These are phyloP conservation scores for Xylaria cubensis DNA, from an alignment of 495 filamentous ascomycete genomes.

Conservation along the genomic window DNA sequence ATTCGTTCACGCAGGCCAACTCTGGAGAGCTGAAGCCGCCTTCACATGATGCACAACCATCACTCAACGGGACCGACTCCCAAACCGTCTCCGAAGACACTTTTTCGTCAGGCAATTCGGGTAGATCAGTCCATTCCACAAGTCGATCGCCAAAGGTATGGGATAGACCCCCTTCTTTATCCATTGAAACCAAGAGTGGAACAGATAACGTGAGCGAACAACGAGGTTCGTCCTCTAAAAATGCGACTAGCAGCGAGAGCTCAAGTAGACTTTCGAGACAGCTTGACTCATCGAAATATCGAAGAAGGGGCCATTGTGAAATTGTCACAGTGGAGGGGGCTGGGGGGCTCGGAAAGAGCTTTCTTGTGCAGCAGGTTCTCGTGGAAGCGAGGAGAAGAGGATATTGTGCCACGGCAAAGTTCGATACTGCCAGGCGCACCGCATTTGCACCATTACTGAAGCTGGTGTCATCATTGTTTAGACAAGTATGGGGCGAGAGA, in stretches of 20 bases:
- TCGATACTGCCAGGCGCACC: conserved; percentile 79
- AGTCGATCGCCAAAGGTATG: conserved; percentile 40
- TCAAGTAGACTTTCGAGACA: conserved; percentile 51
- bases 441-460: conserved; percentile 86
- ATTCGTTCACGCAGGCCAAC: conserved; percentile 55
- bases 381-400: conserved; percentile 73
- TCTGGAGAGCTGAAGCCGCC: conserved; percentile 54
- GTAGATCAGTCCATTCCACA: conserved; percentile 42
- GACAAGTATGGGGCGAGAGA: conserved; percentile 89
- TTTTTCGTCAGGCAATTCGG: conserved; percentile 44
- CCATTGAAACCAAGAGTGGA: conserved; percentile 43
- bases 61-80: conserved; percentile 39
- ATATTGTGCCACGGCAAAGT: conserved; percentile 84
- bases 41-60: conserved; percentile 46
- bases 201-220: conserved; percentile 44
- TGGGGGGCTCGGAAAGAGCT: conserved; percentile 83
- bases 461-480: conserved; percentile 79
- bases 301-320: conserved; percentile 73
- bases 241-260: conserved; percentile 39
- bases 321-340: conserved; percentile 78
- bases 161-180: conserved; percentile 47
- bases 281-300: conserved; percentile 62
- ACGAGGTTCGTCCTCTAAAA: conserved; percentile 39
- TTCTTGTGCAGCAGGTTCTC: conserved; percentile 78
- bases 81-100: conserved; percentile 46